A percentile compares a stretch with the other conserved stretches of the same genome.
phyloP scores from a whole-genome alignment of 805 yeast genomes.

The Candida montana region DNA sequence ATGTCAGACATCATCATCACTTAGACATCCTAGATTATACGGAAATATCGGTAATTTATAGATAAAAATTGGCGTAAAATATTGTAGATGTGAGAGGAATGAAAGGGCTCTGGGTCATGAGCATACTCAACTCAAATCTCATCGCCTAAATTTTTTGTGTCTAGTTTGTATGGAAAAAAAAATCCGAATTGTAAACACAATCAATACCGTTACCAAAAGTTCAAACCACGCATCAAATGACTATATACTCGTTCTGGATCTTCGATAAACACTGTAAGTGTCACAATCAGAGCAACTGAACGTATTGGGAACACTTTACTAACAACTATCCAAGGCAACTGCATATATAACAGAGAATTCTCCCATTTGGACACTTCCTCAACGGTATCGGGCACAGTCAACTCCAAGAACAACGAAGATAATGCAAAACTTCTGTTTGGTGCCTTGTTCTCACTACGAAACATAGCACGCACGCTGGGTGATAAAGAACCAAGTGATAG shows the following conservation, averaged over 20 bases:
- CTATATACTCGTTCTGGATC: conserved; percentile 81
- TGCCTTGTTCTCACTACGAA: conserved; percentile 70
- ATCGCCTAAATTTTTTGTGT: no score
- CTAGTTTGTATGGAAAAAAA: no score
- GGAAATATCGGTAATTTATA: no score
- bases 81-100: no score
- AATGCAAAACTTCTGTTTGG: conserved; percentile 83
- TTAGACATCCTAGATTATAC: no score
- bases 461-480: conserved; percentile 56
- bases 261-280: conserved; percentile 81
- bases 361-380: conserved; percentile 24
- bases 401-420: conserved; percentile 58
- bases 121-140: no score
- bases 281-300: no score
- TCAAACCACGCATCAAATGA: conserved; percentile 34
- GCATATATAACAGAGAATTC: conserved; percentile 80
- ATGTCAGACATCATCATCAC: no score
- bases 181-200: no score
- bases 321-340: conserved; percentile 40
- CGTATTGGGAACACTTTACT: no score
- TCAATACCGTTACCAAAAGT: not conserved
- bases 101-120: no score
- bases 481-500: conserved; percentile 26
- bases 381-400: conserved; percentile 32
- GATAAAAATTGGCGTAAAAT: no score